Evolutionary conservation across 192 early-diverging fungal species (phyloP).

Genomic region (Rhizophagus clarus): DNA sequence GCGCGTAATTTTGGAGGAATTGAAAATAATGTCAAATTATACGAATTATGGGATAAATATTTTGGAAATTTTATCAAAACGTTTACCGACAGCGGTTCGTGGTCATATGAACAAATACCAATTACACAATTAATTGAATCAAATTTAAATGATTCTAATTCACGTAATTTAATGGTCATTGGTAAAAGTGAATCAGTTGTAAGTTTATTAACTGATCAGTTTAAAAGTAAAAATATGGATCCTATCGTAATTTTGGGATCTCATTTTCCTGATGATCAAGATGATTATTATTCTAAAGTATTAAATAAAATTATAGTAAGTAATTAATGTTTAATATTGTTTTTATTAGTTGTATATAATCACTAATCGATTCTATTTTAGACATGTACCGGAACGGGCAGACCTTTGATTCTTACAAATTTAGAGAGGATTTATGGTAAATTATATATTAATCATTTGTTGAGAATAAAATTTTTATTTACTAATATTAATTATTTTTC

Average conservation of each 20-base stretch:
- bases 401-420: conserved; percentile 29
- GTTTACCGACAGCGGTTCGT: not conserved
- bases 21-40: not conserved
- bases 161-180: conserved; percentile 26
- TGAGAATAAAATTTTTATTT: too few species aligned
- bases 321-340: not conserved
- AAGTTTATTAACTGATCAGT: not conserved
- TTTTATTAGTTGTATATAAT: not conserved
- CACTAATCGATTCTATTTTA: not conserved
- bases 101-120: not conserved
- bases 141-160: conserved; percentile 17
- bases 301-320: conserved; percentile 27
- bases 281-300: conserved; percentile 29
- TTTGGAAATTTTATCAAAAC: not conserved
- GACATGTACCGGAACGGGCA: conserved; percentile 26
- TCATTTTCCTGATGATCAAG: conserved; percentile 21
- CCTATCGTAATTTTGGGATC: conserved; percentile 27
- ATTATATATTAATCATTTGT: too few species aligned
- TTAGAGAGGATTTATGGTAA: conserved; percentile 25
- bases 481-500: too few species aligned
- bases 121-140: conserved; percentile 6
- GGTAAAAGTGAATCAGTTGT: conserved; percentile 18
- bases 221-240: not conserved
- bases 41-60: not conserved
- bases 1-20: conserved; percentile 32